A percentile compares a stretch with the other conserved stretches of the same genome.
phyloP scores from a whole-genome alignment of 73 alveolate genomes.

The Tetrahymena borealis region DNA sequence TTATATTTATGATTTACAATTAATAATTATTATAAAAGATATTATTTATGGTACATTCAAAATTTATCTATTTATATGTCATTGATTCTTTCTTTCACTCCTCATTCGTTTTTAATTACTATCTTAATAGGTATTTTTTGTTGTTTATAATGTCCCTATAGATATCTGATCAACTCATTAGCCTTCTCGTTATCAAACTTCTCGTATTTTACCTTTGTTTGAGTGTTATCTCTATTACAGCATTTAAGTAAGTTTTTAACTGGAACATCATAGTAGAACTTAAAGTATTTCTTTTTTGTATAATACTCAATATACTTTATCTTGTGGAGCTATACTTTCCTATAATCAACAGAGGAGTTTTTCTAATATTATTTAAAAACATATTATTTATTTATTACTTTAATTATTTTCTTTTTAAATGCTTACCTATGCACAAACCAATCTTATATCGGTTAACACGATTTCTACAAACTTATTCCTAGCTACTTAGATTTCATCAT shows the following conservation, averaged over 20 bases:
- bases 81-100: too few species aligned
- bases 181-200: background rate
- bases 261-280: background rate
- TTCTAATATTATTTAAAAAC: background rate
- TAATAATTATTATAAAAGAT: too few species aligned
- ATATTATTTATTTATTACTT: background rate
- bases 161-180: background rate
- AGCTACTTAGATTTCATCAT: background rate
- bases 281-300: background rate
- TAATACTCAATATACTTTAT: background rate
- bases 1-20: too few species aligned
- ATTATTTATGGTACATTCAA: too few species aligned
- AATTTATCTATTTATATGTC: too few species aligned
- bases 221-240: background rate
- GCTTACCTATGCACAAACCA: background rate
- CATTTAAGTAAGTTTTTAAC: background rate
- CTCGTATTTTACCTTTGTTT: background rate
- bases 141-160: background rate
- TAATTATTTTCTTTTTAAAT: background rate
- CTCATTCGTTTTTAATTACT: background rate
- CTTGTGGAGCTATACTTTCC: background rate
- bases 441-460: background rate
- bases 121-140: background rate
- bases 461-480: background rate
- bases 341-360: background rate